These are phyloP conservation scores for Beauveria pseudobassiana DNA, from an alignment of 2,329 filamentous ascomycete genomes.

Conservation along the genomic window DNA sequence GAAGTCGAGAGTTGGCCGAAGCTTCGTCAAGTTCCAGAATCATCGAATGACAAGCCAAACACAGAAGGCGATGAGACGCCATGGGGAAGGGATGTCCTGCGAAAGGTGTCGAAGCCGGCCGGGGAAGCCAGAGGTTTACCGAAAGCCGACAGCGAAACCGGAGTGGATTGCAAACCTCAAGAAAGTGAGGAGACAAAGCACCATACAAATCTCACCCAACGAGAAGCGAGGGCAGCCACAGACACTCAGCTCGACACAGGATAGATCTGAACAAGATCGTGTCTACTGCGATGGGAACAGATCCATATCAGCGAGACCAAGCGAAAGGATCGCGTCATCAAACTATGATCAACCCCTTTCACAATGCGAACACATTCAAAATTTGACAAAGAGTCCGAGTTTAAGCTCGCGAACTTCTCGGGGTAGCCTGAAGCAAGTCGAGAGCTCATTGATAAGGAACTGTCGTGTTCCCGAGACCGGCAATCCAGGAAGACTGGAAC, in stretches of 20 bases:
- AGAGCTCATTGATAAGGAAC: not conserved
- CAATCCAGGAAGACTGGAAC: not conserved
- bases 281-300: constrained; percentile 11
- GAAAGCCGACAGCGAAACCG: not conserved
- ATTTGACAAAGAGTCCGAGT: not conserved
- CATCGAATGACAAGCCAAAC: not conserved
- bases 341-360: not conserved
- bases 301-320: constrained; percentile 4
- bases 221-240: not conserved
- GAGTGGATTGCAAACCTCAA: constrained; percentile 5
- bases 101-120: constrained; percentile 3
- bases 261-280: not conserved
- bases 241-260: not conserved
- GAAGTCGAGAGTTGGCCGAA: constrained; percentile 4
- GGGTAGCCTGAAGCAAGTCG: not conserved
- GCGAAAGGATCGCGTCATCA: constrained; percentile 2
- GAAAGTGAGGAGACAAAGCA: not conserved
- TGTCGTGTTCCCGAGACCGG: not conserved
- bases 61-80: not conserved
- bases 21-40: constrained; percentile 5
- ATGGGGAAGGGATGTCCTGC: constrained; percentile 2
- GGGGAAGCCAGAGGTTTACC: not conserved
- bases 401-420: not conserved
- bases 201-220: not conserved
- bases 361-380: not conserved